These are phyloP conservation scores for Telopea speciosissima DNA, from an alignment of 177 flowering plant genomes.

Conservation along the genomic window DNA sequence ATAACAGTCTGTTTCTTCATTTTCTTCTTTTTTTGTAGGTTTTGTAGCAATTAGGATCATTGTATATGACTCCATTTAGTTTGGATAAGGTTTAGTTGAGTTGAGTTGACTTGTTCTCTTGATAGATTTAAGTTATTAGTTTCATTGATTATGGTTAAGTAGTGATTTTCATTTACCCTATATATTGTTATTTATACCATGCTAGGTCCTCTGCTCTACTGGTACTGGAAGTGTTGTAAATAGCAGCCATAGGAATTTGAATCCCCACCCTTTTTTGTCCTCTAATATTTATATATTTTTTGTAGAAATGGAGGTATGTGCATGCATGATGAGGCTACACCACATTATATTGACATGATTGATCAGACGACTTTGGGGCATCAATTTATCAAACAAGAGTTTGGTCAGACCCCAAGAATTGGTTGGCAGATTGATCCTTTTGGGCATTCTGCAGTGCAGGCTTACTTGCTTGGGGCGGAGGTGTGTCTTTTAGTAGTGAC, in stretches of 20 bases:
- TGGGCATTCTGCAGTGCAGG: slow-evolving; percentile 84
- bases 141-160: too few species aligned
- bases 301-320: slow-evolving; percentile 76
- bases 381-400: slow-evolving; percentile 42
- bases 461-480: slow-evolving; percentile 69
- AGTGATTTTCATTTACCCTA: too few species aligned
- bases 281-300: background rate
- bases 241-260: too few species aligned
- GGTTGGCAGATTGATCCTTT: slow-evolving; percentile 82
- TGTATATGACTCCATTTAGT: background rate
- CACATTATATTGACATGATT: slow-evolving; percentile 86
- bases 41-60: too few species aligned
- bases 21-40: background rate
- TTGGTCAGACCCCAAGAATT: slow-evolving; percentile 54
- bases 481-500: slow-evolving; percentile 18
- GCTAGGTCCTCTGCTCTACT: too few species aligned
- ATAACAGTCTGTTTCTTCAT: background rate
- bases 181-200: too few species aligned
- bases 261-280: too few species aligned
- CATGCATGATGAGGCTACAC: slow-evolving; percentile 83
- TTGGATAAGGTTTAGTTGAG: background rate
- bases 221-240: too few species aligned
- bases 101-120: too few species aligned
- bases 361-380: slow-evolving; percentile 78
- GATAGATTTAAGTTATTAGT: too few species aligned